Percentiles rank a stretch among this genome's conserved stretches.
These are phyloP conservation scores for Byssochlamys sp. DNA, from an alignment of 2,329 filamentous ascomycete genomes.

Conservation along the genomic window DNA sequence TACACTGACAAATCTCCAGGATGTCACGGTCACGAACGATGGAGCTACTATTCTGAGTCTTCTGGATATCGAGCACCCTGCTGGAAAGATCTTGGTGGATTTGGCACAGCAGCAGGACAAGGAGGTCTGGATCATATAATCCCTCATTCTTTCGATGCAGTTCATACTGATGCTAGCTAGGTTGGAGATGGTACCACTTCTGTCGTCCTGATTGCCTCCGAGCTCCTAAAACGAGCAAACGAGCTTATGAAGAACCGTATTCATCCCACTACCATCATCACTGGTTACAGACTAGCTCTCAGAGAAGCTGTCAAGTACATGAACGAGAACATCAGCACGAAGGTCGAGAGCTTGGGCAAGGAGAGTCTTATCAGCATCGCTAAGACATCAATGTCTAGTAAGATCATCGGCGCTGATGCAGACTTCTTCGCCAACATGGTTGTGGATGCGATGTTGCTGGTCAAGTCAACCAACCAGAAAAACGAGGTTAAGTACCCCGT, in stretches of 20 bases:
- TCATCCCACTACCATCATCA: constrained; percentile 98
- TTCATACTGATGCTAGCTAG: constrained; percentile 19
- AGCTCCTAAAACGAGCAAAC: constrained; percentile 85
- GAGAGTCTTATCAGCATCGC: constrained; percentile 91
- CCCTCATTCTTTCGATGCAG: background rate
- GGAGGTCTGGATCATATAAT: constrained; percentile 46
- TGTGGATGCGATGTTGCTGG: constrained; percentile 88
- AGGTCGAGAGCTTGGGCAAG: constrained; percentile 80
- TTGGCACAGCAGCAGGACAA: constrained; percentile 97
- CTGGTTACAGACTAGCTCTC: constrained; percentile 87
- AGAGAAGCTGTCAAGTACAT: constrained; percentile 97
- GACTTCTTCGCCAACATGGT: constrained; percentile 97
- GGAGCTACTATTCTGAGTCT: constrained; percentile 92
- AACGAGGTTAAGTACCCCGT: constrained; percentile 93
- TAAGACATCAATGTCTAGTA: constrained; percentile 98
- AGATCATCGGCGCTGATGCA: constrained; percentile 91
- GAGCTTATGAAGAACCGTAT: constrained; percentile 99
- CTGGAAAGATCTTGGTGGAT: constrained; percentile 95
- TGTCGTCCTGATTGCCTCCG: constrained; percentile 91
- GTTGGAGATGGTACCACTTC: constrained; percentile 97
- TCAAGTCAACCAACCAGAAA: constrained; percentile 85
- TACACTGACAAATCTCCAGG: constrained; percentile 40
- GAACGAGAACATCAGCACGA: constrained; percentile 94
- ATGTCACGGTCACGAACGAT: constrained; percentile 98
- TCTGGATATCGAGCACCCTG: constrained; percentile 93